These are phyloP conservation scores for Picea mariana DNA, from an alignment of 83 land plant species.

Conservation along the genomic window DNA sequence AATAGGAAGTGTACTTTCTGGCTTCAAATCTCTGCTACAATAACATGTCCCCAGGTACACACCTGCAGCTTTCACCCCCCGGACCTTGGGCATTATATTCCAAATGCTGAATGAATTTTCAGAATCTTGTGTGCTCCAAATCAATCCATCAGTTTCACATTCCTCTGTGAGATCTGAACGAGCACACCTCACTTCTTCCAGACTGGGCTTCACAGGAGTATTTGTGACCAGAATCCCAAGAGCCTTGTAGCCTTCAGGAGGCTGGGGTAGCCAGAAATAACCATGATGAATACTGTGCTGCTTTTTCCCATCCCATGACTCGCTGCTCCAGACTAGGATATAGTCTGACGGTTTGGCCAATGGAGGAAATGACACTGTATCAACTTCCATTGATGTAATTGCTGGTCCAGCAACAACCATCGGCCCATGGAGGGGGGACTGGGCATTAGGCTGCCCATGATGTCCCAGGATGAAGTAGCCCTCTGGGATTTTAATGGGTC, in stretches of 20 bases:
- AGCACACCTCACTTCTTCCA: slow-evolving; percentile 55
- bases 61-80: slow-evolving; percentile 35
- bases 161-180: slow-evolving; percentile 56
- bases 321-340: slow-evolving; percentile 69
- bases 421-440: background rate
- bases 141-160: slow-evolving; percentile 30
- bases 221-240: slow-evolving; percentile 59
- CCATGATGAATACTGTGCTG: slow-evolving; percentile 24
- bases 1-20: slow-evolving; percentile 4
- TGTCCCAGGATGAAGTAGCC: slow-evolving; percentile 8
- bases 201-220: slow-evolving; percentile 51
- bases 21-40: background rate
- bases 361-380: slow-evolving; percentile 1
- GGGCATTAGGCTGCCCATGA: background rate
- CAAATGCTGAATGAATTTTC: slow-evolving; percentile 29
- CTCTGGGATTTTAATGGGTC: background rate
- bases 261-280: slow-evolving; percentile 68
- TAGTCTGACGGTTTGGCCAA: slow-evolving; percentile 49
- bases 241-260: slow-evolving; percentile 73
- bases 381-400: no score
- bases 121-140: slow-evolving; percentile 34
- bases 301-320: slow-evolving; percentile 25
- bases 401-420: background rate
- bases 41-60: slow-evolving; percentile 35
- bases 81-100: slow-evolving; percentile 27